Evolutionary conservation across 2,329 filamentous ascomycete genomes (phyloP).

Genomic region (Torrubiella hemipterigena): DNA sequence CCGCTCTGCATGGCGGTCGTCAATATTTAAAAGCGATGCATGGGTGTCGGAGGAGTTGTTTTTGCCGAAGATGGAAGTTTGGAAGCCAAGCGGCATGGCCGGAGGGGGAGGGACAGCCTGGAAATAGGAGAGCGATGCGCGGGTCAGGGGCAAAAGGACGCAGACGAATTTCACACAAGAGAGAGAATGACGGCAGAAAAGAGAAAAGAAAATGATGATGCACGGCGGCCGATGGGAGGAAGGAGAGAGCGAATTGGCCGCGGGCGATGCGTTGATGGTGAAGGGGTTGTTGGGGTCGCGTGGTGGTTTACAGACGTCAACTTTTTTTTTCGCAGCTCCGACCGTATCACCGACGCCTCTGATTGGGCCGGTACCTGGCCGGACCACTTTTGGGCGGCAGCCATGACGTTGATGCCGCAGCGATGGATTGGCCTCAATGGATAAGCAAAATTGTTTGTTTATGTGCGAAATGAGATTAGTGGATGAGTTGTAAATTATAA

Average conservation of each 20-base stretch:
- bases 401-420: background rate
- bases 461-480: no score
- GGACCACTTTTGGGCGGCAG: constrained; percentile 6
- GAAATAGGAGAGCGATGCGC: background rate
- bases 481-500: no score
- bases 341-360: constrained; percentile 5
- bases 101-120: background rate
- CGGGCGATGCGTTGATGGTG: background rate
- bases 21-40: no score
- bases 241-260: no score
- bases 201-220: no score
- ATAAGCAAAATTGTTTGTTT: background rate
- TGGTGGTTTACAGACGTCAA: no score
- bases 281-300: background rate
- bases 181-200: background rate
- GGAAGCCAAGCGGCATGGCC: constrained; percentile 7
- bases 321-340: constrained; percentile 6
- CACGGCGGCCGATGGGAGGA: no score
- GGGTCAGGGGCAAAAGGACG: constrained; percentile 4
- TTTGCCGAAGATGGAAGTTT: no score
- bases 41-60: no score
- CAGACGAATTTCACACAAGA: background rate
- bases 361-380: constrained; percentile 6
- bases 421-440: background rate
- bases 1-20: no score